Evolutionary conservation across 192 early-diverging fungal genomes (phyloP).

Genomic region (Gryganskiella cystojenkinii): DNA sequence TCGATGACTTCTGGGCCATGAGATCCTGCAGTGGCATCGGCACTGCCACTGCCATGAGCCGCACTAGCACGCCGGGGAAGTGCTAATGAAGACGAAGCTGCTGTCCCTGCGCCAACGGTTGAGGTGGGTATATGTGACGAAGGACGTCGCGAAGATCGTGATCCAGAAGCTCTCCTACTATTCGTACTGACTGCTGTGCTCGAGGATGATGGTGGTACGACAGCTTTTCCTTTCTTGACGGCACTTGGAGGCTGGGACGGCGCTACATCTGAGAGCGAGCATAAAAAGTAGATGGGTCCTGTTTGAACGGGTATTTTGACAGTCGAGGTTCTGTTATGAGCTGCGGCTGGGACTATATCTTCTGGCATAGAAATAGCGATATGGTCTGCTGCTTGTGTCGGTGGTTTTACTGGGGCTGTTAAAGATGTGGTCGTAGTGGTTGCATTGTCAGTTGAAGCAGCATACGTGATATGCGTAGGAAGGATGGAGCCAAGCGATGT

Average conservation of each 20-base stretch:
- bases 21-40: not conserved
- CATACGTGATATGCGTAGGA: constrained; percentile 21
- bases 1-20: not conserved
- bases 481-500: constrained; percentile 30
- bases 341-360: constrained; percentile 13
- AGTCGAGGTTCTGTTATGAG: constrained; percentile 5
- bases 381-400: constrained; percentile 1
- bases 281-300: constrained; percentile 63
- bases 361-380: constrained; percentile 13
- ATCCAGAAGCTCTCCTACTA: not conserved
- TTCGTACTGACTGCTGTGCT: constrained; percentile 2
- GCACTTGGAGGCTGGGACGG: constrained; percentile 38
- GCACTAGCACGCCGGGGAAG: constrained; percentile 11
- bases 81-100: constrained; percentile 21
- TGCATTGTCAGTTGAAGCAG: not conserved
- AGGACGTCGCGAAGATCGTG: not conserved
- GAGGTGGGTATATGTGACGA: not conserved
- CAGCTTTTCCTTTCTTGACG: constrained; percentile 36
- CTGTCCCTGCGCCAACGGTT: constrained; percentile 6
- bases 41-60: not conserved
- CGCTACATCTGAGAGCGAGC: constrained; percentile 60
- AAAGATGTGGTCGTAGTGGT: constrained; percentile 16
- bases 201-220: not conserved
- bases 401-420: constrained; percentile 4
- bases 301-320: constrained; percentile 51